Conservation (phyloP, 2,329 filamentous ascomycete genomes). For the Penicillium freii region DNA sequence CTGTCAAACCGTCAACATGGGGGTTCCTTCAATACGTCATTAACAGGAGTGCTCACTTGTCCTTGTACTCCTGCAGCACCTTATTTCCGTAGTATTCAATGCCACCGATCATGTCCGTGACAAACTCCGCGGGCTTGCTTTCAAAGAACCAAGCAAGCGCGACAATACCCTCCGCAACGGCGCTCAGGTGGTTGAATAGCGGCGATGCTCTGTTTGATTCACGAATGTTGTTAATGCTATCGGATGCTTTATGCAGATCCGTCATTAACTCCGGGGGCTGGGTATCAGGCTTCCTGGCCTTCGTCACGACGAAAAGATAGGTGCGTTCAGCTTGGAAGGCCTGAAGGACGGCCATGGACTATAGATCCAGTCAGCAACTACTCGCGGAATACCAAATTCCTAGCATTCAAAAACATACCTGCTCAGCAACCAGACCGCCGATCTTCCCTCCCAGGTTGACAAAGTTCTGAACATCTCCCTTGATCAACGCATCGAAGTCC, state of each 20-base stretch:
- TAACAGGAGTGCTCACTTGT: constrained; percentile 54
- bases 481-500: constrained; percentile 80
- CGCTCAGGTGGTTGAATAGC: constrained; percentile 76
- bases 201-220: constrained; percentile 75
- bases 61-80: constrained; percentile 87
- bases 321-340: constrained; percentile 82
- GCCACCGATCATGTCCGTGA: constrained; percentile 76
- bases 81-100: constrained; percentile 95
- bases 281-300: constrained; percentile 86
- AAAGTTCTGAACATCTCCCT: constrained; percentile 71
- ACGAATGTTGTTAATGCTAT: constrained; percentile 74
- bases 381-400: neutral
- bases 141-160: constrained; percentile 90
- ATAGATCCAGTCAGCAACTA: constrained; percentile 16
- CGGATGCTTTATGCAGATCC: constrained; percentile 79
- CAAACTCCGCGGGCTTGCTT: constrained; percentile 76
- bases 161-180: constrained; percentile 86
- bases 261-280: constrained; percentile 73
- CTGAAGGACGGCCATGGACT: constrained; percentile 57
- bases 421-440: constrained; percentile 74
- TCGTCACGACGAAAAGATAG: constrained; percentile 83
- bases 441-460: constrained; percentile 73
- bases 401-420: constrained; percentile 53
- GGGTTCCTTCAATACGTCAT: neutral
- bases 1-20: constrained; percentile 46